Percentiles rank a stretch among this genome's conserved stretches.
Evolutionary conservation across 768 basidiomycete species (phyloP).

Genomic region (Sistotremastrum niveocremeum): DNA sequence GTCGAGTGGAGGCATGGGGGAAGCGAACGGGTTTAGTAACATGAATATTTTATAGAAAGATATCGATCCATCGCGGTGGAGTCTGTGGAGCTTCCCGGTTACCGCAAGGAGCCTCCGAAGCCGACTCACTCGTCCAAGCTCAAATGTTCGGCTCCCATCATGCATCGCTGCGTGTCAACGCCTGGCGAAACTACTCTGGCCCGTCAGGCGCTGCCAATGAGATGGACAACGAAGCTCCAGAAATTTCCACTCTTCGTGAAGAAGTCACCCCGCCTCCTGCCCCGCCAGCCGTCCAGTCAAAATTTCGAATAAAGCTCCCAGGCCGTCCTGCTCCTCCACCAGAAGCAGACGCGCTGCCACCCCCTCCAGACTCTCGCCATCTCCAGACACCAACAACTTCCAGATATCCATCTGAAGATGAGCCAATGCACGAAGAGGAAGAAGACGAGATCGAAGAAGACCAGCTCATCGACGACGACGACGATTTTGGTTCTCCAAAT

Average conservation of each 20-base stretch:
- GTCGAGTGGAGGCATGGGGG: too few relatives aligned
- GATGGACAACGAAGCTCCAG: constrained; percentile 66
- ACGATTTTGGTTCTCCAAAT: constrained; percentile 12
- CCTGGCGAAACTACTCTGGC: too few relatives aligned
- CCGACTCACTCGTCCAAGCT: too few relatives aligned
- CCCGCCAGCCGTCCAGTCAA: constrained; percentile 17
- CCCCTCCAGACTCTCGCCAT: constrained; percentile 6
- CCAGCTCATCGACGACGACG: constrained; percentile 68
- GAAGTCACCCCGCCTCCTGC: constrained; percentile 51
- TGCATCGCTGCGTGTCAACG: too few relatives aligned
- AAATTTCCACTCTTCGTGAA: constrained; percentile 65
- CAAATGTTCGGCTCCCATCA: too few relatives aligned
- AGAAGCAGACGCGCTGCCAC: constrained; percentile 8
- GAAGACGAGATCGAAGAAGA: constrained; percentile 67
- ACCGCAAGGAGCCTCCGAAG: too few relatives aligned
- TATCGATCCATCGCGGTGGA: too few relatives aligned
- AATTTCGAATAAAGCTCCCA: constrained; percentile 37
- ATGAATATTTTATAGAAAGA: too few relatives aligned
- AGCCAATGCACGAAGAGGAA: constrained; percentile 28
- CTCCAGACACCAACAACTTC: constrained; percentile 10
- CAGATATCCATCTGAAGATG: not conserved
- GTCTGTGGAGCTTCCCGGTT: too few relatives aligned
- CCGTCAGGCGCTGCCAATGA: constrained; percentile 15
- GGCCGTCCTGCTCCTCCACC: constrained; percentile 11
- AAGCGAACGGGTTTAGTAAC: too few relatives aligned